Percentiles rank a stretch among this genome's conserved stretches.
These are phyloP conservation scores for Tulasnella sp. DNA, from an alignment of 768 basidiomycete genomes.

Conservation along the genomic window DNA sequence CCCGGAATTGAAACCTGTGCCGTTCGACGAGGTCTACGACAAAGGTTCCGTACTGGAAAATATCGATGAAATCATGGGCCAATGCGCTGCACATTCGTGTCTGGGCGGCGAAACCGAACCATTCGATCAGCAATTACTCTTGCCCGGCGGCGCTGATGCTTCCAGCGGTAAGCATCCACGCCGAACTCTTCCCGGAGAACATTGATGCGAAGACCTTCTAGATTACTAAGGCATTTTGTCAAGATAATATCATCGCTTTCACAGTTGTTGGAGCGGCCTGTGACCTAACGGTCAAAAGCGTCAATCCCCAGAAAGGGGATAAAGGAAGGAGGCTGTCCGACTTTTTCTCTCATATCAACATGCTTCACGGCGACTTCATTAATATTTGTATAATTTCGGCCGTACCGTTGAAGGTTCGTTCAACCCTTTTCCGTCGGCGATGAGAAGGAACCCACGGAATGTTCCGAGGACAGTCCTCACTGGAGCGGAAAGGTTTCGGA, in stretches of 20 bases:
- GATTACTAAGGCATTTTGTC: background rate
- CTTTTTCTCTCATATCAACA: background rate
- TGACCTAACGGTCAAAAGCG: background rate
- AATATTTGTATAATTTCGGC: background rate
- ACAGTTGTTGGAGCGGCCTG: background rate
- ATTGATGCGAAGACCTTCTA: background rate
- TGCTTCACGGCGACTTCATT: background rate
- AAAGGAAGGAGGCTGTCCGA: background rate
- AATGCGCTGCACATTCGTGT: background rate
- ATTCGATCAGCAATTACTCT: background rate
- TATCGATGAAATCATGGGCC: background rate
- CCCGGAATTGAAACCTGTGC: background rate
- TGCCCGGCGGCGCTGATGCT: background rate
- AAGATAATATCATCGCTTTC: background rate
- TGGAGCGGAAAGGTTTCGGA: background rate
- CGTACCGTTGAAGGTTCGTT: background rate
- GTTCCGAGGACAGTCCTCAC: background rate
- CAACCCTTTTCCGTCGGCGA: background rate
- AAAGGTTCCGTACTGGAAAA: background rate
- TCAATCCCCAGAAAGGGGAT: background rate
- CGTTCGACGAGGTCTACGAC: background rate
- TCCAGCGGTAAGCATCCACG: background rate
- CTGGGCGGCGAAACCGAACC: background rate
- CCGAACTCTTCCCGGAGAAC: background rate
- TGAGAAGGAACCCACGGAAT: background rate